Evolutionary conservation across 306 rosid species (phyloP).

Genomic region (Vigna nakashimae): DNA sequence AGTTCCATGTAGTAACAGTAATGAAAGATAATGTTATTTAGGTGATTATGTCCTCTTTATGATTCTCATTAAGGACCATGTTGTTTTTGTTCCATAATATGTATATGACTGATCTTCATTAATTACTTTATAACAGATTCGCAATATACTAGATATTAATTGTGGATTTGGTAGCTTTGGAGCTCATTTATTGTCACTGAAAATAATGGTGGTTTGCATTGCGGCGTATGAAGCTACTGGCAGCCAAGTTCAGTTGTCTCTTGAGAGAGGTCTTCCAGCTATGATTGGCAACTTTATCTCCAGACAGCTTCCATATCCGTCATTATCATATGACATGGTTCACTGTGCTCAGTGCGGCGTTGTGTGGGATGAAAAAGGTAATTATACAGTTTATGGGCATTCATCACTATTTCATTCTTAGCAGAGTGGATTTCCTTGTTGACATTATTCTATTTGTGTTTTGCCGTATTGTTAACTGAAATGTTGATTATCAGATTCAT

Average conservation of each 20-base stretch:
- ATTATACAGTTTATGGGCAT: conserved; percentile 35
- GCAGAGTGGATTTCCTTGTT: conserved; percentile 27
- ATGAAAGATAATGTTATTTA: conserved; percentile 34
- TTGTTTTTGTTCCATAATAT: conserved; percentile 10
- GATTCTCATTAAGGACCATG: conserved; percentile 26
- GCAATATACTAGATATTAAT: conserved; percentile 78
- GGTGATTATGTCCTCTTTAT: conserved; percentile 14
- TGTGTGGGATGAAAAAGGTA: conserved; percentile 88
- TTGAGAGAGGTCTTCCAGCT: conserved; percentile 99
- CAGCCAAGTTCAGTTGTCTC: conserved; percentile 98
- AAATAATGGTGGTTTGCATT: conserved; percentile 87
- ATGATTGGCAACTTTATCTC: conserved; percentile 81
- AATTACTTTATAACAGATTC: conserved; percentile 67
- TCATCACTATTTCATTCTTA: conserved; percentile 33
- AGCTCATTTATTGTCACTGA: conserved; percentile 85
- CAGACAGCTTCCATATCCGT: conserved; percentile 92
- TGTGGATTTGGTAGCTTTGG: conserved; percentile 99
- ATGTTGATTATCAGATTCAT: conserved; percentile 52
- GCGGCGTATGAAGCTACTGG: conserved; percentile 97
- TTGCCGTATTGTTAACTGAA: conserved; percentile 47
- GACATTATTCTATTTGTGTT: conserved; percentile 9
- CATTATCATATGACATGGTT: conserved; percentile 92
- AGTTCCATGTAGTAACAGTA: neutral
- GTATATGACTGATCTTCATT: conserved; percentile 39
- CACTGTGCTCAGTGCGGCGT: conserved; percentile 97